Evolutionary conservation across 2,329 filamentous ascomycete genomes (phyloP).

Genomic region (Epichloe glyceriae): DNA sequence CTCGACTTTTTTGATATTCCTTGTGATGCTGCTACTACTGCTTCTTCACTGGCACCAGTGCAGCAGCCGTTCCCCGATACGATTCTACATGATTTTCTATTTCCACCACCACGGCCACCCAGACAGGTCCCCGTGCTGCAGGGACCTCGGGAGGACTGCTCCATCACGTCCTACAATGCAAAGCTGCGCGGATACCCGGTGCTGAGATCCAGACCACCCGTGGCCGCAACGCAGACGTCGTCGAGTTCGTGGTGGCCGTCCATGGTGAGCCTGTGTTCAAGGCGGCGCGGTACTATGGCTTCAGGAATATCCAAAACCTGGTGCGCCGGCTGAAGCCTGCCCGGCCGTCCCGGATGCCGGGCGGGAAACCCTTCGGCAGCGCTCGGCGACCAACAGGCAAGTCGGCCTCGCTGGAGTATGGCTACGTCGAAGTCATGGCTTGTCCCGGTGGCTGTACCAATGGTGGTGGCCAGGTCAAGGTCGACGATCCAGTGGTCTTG

Average conservation of each 20-base stretch:
- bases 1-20: slow-evolving; percentile 59
- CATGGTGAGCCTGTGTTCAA: slow-evolving; percentile 52
- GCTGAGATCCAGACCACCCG: slow-evolving; percentile 57
- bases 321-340: slow-evolving; percentile 83
- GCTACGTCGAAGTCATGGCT: slow-evolving; percentile 98
- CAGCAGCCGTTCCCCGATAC: slow-evolving; percentile 55
- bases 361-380: slow-evolving; percentile 48
- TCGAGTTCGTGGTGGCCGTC: slow-evolving; percentile 63
- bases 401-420: slow-evolving; percentile 48
- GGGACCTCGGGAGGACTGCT: slow-evolving; percentile 85
- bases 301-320: slow-evolving; percentile 95
- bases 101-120: slow-evolving; percentile 38
- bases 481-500: slow-evolving; percentile 58
- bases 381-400: slow-evolving; percentile 40
- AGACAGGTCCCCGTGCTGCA: slow-evolving; percentile 37
- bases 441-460: slow-evolving; percentile 99
- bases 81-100: slow-evolving; percentile 59
- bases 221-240: slow-evolving; percentile 81
- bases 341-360: slow-evolving; percentile 65
- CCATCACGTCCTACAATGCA: slow-evolving; percentile 66
- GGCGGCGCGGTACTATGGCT: slow-evolving; percentile 88
- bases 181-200: slow-evolving; percentile 57
- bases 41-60: slow-evolving; percentile 26
- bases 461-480: slow-evolving; percentile 88
- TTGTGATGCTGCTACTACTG: slow-evolving; percentile 21